Evolutionary conservation across 2,329 filamentous ascomycete genomes (phyloP).

Genomic region (Nakataea oryzae): DNA sequence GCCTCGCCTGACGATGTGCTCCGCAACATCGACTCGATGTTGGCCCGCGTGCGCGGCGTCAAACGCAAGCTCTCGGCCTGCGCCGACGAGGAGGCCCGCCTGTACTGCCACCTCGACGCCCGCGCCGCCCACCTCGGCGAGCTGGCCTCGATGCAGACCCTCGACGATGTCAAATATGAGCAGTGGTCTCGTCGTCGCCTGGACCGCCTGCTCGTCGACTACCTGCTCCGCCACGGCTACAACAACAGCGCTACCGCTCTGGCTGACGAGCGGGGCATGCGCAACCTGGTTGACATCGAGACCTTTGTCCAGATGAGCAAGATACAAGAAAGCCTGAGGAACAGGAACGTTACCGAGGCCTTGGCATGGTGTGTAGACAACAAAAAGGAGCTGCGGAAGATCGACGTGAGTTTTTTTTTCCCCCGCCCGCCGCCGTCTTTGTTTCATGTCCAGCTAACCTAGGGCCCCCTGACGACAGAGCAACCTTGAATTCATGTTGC

Average conservation of each 20-base stretch:
- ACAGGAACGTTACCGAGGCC: constrained; percentile 65
- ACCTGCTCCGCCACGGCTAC: constrained; percentile 77
- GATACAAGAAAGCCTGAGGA: constrained; percentile 63
- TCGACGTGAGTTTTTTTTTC: constrained; percentile 46
- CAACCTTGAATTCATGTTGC: constrained; percentile 84
- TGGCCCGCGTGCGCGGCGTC: constrained; percentile 71
- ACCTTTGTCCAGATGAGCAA: constrained; percentile 76
- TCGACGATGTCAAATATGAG: constrained; percentile 91
- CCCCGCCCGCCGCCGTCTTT: background rate
- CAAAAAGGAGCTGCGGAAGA: constrained; percentile 83
- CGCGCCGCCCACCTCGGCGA: constrained; percentile 73
- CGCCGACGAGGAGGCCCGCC: constrained; percentile 66
- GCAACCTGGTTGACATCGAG: constrained; percentile 76
- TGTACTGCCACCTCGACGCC: constrained; percentile 67
- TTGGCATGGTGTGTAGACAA: constrained; percentile 89
- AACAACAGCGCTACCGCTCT: constrained; percentile 65
- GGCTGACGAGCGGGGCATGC: constrained; percentile 64
- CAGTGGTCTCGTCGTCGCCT: constrained; percentile 75
- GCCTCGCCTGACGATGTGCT: constrained; percentile 61
- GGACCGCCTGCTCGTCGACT: constrained; percentile 83
- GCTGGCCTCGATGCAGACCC: constrained; percentile 66
- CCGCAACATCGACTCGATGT: constrained; percentile 72
- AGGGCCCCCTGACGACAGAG: constrained; percentile 34
- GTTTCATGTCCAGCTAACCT: background rate
- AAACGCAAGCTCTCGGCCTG: constrained; percentile 76